Evolutionary conservation across 495 filamentous ascomycete genomes (phyloP), one percentile per base, ranked within the genome.

Genomic region (Eremomyces bilateralis): DNA sequence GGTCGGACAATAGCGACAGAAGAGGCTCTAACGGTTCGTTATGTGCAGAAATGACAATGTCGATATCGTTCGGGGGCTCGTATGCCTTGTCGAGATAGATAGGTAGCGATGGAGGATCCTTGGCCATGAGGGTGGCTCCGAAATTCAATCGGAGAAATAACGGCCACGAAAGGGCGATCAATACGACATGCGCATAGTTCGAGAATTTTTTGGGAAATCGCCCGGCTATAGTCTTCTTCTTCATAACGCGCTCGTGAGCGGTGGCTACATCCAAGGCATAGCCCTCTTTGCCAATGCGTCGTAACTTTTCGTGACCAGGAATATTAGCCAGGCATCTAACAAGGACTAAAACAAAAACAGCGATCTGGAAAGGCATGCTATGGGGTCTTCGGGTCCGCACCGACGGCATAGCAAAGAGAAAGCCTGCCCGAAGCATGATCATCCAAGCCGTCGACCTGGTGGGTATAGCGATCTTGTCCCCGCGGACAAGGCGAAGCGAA

Each of bases 11-110:
- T 5, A 35, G 38, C 8, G 34, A 30, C n/a, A 51, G 40, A 15
- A 60, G 33, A 16, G 35, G 32, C 3, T 16, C 22, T 12, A 49
- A 46, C 15, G 49, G 28, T 37, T 61, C 58, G 18, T 41, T 38
- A 38, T 56, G 55, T 44, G 51, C 50, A 29, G 50, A 52, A 29
- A 61, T 41, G 10, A 61, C 58, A 17, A 61, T 53, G 29, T 61
- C 58, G 35, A 51, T 29, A 15, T 15, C 16, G 5, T 4, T 25
- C 29, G 12, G 6, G 1, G 40, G 29, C 1, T 22, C 19, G 33
- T 42, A 45, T 8, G 2, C 18, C 6, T 2, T 13, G 29, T 45
- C 42, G 10, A 35, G 15, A 6, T 16, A 15, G 8, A n/a, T 6
- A 34, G 35, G 5, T 12, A 6, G 3, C n/a, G 25, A 29, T 24